Evolutionary conservation across 2,329 filamentous ascomycete genomes (phyloP).

Genomic region (Beauveria sp.): DNA sequence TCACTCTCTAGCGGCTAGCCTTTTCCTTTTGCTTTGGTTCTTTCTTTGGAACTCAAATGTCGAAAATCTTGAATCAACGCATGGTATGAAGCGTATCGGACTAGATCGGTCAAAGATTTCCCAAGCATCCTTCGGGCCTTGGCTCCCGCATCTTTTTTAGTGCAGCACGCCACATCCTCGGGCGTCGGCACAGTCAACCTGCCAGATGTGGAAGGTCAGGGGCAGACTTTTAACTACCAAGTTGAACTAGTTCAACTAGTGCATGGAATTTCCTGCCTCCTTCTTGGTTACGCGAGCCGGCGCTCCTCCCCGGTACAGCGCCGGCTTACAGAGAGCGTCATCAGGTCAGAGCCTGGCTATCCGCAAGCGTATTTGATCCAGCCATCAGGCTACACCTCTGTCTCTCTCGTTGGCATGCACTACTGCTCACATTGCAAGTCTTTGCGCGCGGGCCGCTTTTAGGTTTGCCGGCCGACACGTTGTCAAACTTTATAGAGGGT

Average conservation of each 20-base stretch:
- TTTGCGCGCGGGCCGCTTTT: not conserved
- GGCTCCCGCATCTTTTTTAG: not conserved
- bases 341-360: too few species aligned
- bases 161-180: not conserved
- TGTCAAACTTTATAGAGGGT: not conserved
- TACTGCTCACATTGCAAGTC: not conserved
- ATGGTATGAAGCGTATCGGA: not conserved
- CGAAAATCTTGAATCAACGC: not conserved
- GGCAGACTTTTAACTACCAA: not conserved
- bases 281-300: too few species aligned
- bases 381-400: too few species aligned
- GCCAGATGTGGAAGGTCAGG: constrained; percentile 6
- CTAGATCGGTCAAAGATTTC: not conserved
- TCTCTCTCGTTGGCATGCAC: too few species aligned
- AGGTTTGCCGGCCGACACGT: not conserved
- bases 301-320: not conserved
- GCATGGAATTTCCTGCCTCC: not conserved
- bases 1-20: not conserved
- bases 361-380: too few species aligned
- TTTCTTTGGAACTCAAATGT: not conserved
- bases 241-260: not conserved
- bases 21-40: not conserved
- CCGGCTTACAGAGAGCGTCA: not conserved
- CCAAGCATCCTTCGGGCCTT: not conserved
- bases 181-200: constrained; percentile 5